These are phyloP conservation scores for carrot (Daucus carota) DNA, from an alignment of 129 eudicot species.

Conservation along the genomic window DH1_v3.0 NC_030382.2:14296001-14296500, in stretches of 20 bases:
- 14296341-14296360: background rate
- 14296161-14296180: background rate
- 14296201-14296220: background rate
- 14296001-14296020: too few species aligned
- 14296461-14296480: slow-evolving; percentile 43
- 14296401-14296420: slow-evolving; percentile 17
- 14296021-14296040: background rate
- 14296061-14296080: background rate
- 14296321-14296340: background rate
- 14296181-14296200: background rate
- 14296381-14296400: slow-evolving; percentile 13
- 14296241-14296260: background rate
- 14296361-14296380: slow-evolving; percentile 18
- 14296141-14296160: background rate
- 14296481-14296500: slow-evolving; percentile 18
- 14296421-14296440: slow-evolving; percentile 52
- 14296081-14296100: background rate
- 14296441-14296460: slow-evolving; percentile 48
- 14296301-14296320: background rate
- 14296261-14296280: background rate
- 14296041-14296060: background rate
- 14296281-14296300: background rate
- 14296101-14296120: background rate
- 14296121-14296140: background rate
- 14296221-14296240: background rate